Evolutionary conservation across 139 green algal genomes (phyloP).

Genomic region (Chlorella vulgaris): DNA sequence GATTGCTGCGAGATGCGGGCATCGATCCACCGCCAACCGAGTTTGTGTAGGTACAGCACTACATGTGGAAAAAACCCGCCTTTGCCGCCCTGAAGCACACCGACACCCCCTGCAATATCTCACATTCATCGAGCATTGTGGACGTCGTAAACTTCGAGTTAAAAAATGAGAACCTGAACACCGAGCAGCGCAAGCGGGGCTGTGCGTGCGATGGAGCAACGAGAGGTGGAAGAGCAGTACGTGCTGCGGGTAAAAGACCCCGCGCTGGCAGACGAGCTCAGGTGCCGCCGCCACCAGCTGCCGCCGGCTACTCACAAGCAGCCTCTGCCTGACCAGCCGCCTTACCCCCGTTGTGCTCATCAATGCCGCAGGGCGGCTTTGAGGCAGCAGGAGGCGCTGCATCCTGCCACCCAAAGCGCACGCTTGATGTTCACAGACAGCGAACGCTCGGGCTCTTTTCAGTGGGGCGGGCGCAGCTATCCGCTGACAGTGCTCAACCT

Average conservation of each 20-base stretch:
- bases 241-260: slow-evolving; percentile 69
- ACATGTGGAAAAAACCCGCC: no score
- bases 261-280: slow-evolving; percentile 61
- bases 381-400: neutral
- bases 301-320: neutral
- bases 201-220: neutral
- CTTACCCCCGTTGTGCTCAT: neutral
- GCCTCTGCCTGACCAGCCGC: neutral
- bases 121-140: no score
- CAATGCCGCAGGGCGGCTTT: slow-evolving; percentile 11
- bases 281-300: slow-evolving; percentile 3
- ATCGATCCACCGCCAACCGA: no score
- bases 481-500: slow-evolving; percentile 77
- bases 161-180: no score
- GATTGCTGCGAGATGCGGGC: no score
- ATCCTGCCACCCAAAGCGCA: neutral
- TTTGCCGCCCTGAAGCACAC: no score
- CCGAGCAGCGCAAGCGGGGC: no score
- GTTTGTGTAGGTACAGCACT: no score
- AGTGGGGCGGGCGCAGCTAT: slow-evolving; percentile 53
- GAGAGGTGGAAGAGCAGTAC: slow-evolving; percentile 70
- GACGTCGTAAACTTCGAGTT: no score
- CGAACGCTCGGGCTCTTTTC: slow-evolving; percentile 47
- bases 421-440: neutral
- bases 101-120: no score